A percentile compares a stretch with the other conserved stretches of the same genome.
phyloP scores from a whole-genome alignment of 1,139 yeast species.

The Geotrichum candidum region DNA sequence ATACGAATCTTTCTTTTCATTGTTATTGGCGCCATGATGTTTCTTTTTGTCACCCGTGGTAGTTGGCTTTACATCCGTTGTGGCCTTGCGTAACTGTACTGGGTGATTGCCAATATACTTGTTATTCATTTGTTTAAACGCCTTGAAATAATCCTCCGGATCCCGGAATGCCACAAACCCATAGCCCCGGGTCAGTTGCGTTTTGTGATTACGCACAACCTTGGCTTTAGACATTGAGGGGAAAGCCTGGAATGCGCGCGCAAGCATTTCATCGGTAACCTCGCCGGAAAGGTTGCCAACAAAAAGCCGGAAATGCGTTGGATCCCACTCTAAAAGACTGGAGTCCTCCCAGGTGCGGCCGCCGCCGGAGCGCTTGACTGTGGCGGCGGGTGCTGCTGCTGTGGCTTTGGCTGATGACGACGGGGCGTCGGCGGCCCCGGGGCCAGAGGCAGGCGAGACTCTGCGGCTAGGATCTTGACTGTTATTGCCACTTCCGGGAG shows the following conservation, averaged over 20 bases:
- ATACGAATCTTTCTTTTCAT: background rate
- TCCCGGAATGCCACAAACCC: slow-evolving; percentile 64
- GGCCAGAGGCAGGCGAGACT: background rate
- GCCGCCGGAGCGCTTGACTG: slow-evolving; percentile 43
- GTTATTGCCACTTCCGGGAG: background rate
- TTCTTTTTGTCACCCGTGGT: background rate
- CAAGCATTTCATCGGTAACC: slow-evolving; percentile 52
- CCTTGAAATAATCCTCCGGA: slow-evolving; percentile 57
- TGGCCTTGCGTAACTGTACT: slow-evolving; percentile 42
- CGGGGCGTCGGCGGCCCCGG: background rate
- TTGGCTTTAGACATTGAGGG: slow-evolving; percentile 48
- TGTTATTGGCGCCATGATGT: background rate
- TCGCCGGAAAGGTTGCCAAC: slow-evolving; percentile 72
- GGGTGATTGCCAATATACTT: slow-evolving; percentile 73
- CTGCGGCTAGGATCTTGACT: background rate
- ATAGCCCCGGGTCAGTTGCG: slow-evolving; percentile 50
- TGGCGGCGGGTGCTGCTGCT: slow-evolving; percentile 18
- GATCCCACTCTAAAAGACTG: slow-evolving; percentile 53
- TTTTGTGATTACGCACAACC: slow-evolving; percentile 35
- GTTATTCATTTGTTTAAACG: slow-evolving; percentile 71
- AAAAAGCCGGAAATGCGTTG: slow-evolving; percentile 62
- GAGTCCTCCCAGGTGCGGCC: slow-evolving; percentile 48
- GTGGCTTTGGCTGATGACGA: background rate
- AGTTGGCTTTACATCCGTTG: background rate
- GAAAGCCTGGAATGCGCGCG: slow-evolving; percentile 48